phyloP scores from a whole-genome alignment of 78 protist genomes.

The Trichosphaerium sp. region DNA sequence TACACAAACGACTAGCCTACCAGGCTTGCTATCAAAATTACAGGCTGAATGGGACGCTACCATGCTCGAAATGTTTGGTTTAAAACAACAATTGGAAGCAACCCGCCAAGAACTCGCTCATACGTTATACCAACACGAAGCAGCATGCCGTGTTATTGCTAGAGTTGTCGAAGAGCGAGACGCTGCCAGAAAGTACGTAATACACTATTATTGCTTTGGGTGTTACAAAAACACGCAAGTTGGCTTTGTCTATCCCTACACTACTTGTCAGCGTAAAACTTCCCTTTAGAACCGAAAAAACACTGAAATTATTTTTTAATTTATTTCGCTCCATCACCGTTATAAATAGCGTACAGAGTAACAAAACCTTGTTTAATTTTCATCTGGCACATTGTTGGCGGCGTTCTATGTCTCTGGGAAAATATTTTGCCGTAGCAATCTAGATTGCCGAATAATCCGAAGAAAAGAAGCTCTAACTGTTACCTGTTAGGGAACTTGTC shows the following conservation, averaged over 20 bases:
- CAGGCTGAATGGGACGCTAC: constrained; percentile 96
- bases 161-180: constrained; percentile 88
- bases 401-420: not conserved
- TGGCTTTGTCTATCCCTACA: too few relatives aligned
- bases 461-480: not conserved
- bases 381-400: not conserved
- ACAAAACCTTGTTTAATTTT: not conserved
- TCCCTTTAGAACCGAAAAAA: too few relatives aligned
- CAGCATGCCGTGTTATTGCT: constrained; percentile 97
- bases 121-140: constrained; percentile 95
- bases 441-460: not conserved
- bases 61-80: constrained; percentile 75
- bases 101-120: constrained; percentile 84
- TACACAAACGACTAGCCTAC: constrained; percentile 60
- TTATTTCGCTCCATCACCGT: too few relatives aligned
- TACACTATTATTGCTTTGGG: too few relatives aligned
- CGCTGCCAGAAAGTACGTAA: constrained; percentile 50
- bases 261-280: too few relatives aligned
- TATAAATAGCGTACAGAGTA: too few relatives aligned
- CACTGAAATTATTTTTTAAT: too few relatives aligned
- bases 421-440: not conserved
- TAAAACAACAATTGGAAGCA: constrained; percentile 75
- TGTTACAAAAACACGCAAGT: too few relatives aligned
- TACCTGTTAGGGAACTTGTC: not conserved
- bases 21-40: constrained; percentile 67